Evolutionary conservation across 805 yeast genomes (phyloP), one percentile per base, ranked within the genome.

Genomic region (Ogataea naganishii): DNA sequence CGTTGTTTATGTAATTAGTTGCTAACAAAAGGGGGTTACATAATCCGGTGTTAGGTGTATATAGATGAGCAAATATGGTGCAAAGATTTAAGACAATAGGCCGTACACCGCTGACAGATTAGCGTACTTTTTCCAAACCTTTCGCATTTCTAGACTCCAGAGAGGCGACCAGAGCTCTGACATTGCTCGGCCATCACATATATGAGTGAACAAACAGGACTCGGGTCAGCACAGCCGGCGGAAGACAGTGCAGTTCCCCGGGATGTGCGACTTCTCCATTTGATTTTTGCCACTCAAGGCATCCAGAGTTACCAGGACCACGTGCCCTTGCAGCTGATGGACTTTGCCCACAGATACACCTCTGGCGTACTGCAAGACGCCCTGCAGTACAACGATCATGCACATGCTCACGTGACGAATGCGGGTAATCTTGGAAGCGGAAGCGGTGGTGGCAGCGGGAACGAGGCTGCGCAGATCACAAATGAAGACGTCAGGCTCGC

Each of bases 251-350:
- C 64, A 11, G 66, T 70, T 8, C 98, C 98, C 2, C 62, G 97
- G 36, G 98, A 92, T 53, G 96, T 89, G 24, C 69, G 96, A 36
- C 68, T 94, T 37, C 61, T 92, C 27, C 96, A 89, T 51, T 62
- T 92, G 51, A 80, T 92, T 20, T 72, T 92, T 46, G 97, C 97
- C 11, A 81, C 96, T 0, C 94, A 89, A 58, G 88, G 94, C 2
- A 82, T 92, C 17, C 83, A 80, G 34, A 74, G 80, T 36, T 92
- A 89, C 56, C 95, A 92, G 52, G 97, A 92, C 49, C 94, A 86
- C 34, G 97, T 92, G 3, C 96, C 97, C 1, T 56, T 94, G 15
- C 97, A 92, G 53, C 64, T 92, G 34, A 85, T 94, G 95, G 98
- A 92, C 53, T 92, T 92, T 62, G 97, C 98, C 10, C 80, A 83